Base-by-base conservation (phyloP, 2,329 filamentous ascomycete species). In the Byssochlamys sp. region DNA sequence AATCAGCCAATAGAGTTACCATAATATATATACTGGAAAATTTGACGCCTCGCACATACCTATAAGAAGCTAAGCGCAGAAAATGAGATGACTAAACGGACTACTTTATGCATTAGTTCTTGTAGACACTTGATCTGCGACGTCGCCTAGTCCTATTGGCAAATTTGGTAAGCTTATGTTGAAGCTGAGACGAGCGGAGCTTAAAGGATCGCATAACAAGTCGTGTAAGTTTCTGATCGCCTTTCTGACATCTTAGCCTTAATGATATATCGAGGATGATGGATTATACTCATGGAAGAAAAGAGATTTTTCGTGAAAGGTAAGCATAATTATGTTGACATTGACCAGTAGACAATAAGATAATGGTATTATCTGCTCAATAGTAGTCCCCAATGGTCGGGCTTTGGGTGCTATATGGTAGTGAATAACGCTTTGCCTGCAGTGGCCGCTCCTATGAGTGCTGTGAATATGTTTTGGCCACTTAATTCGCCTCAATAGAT, bases 41-140 rank as follows among this genome's bases (percentile, higher is more conserved):
- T 51, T 51, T 11, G 55, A 59, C 1, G 55, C 57, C 33, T 57
- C 57, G 11, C 55, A 57, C 2, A 57, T 49, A n/a, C 57, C 57
- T 9, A 59, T 55, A 6, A 59, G 55, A 59, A 59, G 10, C 57
- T 45, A 24, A 59, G 54, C 12, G 55, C 57, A 25, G 57, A 59
- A 7, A 59, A 19, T 19, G 19, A 19, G 19, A 19, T 19, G 19
- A 19, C 19, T 1, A 19, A 19, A 19, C 1, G 19, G 19, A 19
- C 19, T 19, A 19, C 19, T 19, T 19, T 19, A 19, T 19, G 19
- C 19, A 19, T 19, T 19, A 19, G 19, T 19, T 19, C 1, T 19
- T 33, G 9, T 12, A 7, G 7, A 33, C 14, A 12, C 31, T 12
- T 33, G 1, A 7, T 3, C 4, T 12, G 19, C 1, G 19, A 19